Conservation (phyloP, 192 early-diverging fungal species). For the Entophlyctis luteolus region DNA sequence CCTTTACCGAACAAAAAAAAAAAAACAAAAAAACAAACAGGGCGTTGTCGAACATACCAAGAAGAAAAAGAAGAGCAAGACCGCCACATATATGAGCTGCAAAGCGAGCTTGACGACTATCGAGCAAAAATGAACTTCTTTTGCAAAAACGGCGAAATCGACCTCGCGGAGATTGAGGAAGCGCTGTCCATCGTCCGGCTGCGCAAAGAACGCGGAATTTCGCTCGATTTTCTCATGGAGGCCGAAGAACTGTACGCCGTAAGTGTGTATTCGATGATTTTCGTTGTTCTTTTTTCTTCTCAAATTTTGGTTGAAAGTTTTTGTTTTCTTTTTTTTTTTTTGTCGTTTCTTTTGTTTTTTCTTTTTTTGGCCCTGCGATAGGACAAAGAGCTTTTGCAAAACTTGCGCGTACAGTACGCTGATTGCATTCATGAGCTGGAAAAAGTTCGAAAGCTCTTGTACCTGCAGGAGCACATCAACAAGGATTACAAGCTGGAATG, state of each 20-base stretch:
- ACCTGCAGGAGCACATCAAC: slow-evolving; percentile 56
- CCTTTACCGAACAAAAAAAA: slow-evolving; percentile 2
- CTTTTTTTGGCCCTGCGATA: not conserved
- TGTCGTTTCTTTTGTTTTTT: slow-evolving; percentile 4
- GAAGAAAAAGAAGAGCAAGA: slow-evolving; percentile 31
- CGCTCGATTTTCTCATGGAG: slow-evolving; percentile 38
- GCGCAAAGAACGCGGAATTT: slow-evolving; percentile 38
- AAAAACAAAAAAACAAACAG: not conserved
- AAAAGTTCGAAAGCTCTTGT: slow-evolving; percentile 45
- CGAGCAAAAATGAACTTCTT: slow-evolving; percentile 30
- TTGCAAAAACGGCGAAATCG: slow-evolving; percentile 36
- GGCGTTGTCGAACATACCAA: slow-evolving; percentile 1
- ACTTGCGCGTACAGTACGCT: slow-evolving; percentile 50
- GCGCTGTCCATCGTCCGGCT: slow-evolving; percentile 46
- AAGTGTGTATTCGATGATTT: not conserved
- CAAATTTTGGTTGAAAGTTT: too few species aligned
- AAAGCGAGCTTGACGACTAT: slow-evolving; percentile 38
- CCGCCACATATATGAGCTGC: slow-evolving; percentile 29
- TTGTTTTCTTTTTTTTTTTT: too few species aligned
- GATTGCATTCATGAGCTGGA: slow-evolving; percentile 56
- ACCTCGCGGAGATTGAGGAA: slow-evolving; percentile 49
- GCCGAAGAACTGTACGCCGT: slow-evolving; percentile 34
- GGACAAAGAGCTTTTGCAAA: slow-evolving; percentile 50
- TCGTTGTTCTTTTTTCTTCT: slow-evolving; percentile 9
- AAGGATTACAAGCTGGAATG: slow-evolving; percentile 52